These are phyloP conservation scores for Cladophialophora carrionii DNA, from an alignment of 2,329 filamentous ascomycete species.

Conservation along the genomic window DNA sequence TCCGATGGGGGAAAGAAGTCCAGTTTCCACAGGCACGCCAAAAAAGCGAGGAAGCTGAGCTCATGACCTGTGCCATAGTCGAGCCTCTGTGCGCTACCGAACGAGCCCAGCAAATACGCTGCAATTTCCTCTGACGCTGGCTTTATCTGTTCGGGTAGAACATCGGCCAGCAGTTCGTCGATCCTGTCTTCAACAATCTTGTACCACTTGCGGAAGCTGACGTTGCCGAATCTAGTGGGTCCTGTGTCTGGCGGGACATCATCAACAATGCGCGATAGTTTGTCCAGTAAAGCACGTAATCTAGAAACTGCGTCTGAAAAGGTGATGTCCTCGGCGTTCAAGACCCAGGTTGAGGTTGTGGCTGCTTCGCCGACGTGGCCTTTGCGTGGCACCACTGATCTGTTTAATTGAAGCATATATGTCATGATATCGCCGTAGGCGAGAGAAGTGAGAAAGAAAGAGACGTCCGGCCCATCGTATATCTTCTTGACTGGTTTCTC, in stretches of 20 bases:
- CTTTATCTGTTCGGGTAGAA: constrained; percentile 56
- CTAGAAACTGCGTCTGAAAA: constrained; percentile 63
- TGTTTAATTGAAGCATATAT: constrained; percentile 89
- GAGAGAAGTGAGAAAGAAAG: constrained; percentile 74
- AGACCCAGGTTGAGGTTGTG: constrained; percentile 57
- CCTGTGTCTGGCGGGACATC: constrained; percentile 83
- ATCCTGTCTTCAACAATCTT: constrained; percentile 66
- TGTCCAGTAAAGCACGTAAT: constrained; percentile 68
- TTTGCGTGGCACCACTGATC: constrained; percentile 75
- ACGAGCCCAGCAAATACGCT: constrained; percentile 79
- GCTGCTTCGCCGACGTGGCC: constrained; percentile 41
- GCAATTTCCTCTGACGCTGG: constrained; percentile 66
- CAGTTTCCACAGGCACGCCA: constrained; percentile 89
- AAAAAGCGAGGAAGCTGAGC: constrained; percentile 88
- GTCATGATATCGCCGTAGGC: constrained; percentile 86
- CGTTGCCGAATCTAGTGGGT: constrained; percentile 87
- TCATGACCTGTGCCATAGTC: constrained; percentile 98
- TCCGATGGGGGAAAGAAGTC: constrained; percentile 65
- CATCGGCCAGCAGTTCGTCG: constrained; percentile 60
- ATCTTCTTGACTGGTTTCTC: constrained; percentile 75
- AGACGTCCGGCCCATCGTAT: constrained; percentile 79
- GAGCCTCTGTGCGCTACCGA: constrained; percentile 84
- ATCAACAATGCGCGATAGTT: constrained; percentile 68
- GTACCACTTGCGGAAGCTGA: constrained; percentile 86
- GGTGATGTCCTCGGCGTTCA: constrained; percentile 49